These are phyloP conservation scores for Pichia norvegensis DNA, from an alignment of 1,139 yeast genomes.

Conservation along the genomic window DNA sequence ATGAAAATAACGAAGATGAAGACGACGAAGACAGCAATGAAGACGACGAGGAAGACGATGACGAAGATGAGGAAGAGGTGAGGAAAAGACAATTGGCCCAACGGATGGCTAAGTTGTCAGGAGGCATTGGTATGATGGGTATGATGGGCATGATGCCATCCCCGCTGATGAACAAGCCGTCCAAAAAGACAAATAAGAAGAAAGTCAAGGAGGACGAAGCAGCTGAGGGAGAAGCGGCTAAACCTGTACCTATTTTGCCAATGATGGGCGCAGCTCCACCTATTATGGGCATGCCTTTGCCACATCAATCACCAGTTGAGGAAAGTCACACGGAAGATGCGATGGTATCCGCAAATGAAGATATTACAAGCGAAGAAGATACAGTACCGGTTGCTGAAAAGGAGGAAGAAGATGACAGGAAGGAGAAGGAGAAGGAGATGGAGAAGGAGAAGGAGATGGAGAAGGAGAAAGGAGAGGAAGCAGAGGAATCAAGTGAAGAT, in stretches of 20 bases:
- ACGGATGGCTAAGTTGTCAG: slow-evolving; percentile 92
- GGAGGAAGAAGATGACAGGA: neutral
- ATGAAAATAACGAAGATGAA: slow-evolving; percentile 18
- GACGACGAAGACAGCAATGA: slow-evolving; percentile 27
- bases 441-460: neutral
- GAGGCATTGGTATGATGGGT: slow-evolving; percentile 85
- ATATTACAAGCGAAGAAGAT: neutral
- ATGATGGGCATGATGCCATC: slow-evolving; percentile 66
- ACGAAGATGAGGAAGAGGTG: slow-evolving; percentile 61
- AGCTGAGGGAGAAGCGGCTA: slow-evolving; percentile 11
- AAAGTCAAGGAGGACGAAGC: slow-evolving; percentile 16
- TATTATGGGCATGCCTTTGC: slow-evolving; percentile 24
- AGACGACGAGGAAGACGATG: slow-evolving; percentile 34
- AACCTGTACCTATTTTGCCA: slow-evolving; percentile 26
- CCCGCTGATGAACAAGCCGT: slow-evolving; percentile 27
- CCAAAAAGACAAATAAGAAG: slow-evolving; percentile 24
- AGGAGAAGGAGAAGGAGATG: neutral
- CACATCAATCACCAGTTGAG: slow-evolving; percentile 2
- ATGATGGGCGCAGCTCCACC: slow-evolving; percentile 8
- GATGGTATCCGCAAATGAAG: neutral
- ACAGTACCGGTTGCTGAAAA: neutral
- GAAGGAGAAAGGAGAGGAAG: neutral
- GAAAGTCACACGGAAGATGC: neutral
- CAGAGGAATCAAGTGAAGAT: neutral
- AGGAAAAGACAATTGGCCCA: slow-evolving; percentile 75